These are phyloP conservation scores for Lasiodiplodia sp. DNA, from an alignment of 2,329 filamentous ascomycete species.

Conservation along the genomic window DNA sequence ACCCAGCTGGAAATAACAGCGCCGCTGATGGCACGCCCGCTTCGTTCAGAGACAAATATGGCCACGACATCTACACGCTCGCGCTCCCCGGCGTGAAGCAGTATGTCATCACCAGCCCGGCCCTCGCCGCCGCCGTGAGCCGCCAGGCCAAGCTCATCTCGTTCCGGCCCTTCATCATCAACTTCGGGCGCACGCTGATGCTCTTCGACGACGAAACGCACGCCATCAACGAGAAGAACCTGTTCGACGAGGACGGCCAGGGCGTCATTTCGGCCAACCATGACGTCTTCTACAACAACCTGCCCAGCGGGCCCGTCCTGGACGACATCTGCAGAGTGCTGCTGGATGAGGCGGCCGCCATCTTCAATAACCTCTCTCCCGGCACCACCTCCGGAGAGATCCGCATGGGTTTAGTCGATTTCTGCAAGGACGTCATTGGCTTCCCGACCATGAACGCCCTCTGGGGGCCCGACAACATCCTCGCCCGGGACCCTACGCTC, in stretches of 20 bases:
- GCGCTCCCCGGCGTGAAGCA: conserved; percentile 54
- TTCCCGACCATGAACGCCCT: conserved; percentile 48
- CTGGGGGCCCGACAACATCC: conserved; percentile 55
- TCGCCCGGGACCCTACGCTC: conserved; percentile 45
- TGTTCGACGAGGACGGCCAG: conserved; percentile 7
- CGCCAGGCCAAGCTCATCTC: conserved; percentile 50
- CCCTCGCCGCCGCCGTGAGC: conserved; percentile 49
- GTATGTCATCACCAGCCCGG: conserved; percentile 55
- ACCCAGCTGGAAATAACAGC: too few relatives aligned
- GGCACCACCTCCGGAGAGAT: background rate
- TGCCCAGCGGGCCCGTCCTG: conserved; percentile 1
- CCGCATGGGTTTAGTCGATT: background rate
- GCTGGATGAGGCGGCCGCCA: background rate
- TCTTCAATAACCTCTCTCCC: background rate
- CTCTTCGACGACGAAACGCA: conserved; percentile 40
- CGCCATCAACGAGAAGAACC: conserved; percentile 2
- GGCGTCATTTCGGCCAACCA: conserved; percentile 3
- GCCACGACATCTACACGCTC: conserved; percentile 51
- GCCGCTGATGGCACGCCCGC: background rate
- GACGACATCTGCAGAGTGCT: conserved; percentile 12
- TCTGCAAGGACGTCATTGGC: conserved; percentile 9
- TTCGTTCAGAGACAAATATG: conserved; percentile 33
- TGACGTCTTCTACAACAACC: conserved; percentile 19
- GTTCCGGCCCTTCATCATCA: conserved; percentile 52
- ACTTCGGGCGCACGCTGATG: conserved; percentile 50